Evolutionary conservation across 352 stramenopile species (phyloP).

Genomic region (Phytopythium kandeliae): DNA sequence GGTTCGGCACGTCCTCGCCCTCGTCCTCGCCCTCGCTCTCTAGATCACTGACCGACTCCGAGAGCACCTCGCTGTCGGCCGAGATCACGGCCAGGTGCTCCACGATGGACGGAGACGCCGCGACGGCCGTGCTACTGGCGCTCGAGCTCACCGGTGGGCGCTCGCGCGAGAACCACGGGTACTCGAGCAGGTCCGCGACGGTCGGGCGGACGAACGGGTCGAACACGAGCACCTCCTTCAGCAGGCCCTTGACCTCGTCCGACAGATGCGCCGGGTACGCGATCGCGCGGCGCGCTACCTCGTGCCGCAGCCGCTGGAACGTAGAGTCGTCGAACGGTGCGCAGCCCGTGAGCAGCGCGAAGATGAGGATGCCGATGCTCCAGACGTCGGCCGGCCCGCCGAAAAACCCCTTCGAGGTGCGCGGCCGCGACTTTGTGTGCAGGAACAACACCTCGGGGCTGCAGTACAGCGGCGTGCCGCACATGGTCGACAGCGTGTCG

Average conservation of each 20-base stretch:
- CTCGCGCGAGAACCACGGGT: constrained; percentile 45
- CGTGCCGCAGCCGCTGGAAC: constrained; percentile 51
- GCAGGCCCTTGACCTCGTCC: constrained; percentile 50
- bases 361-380: constrained; percentile 76
- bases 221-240: constrained; percentile 60
- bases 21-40: constrained; percentile 7
- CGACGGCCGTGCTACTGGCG: not conserved
- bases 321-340: constrained; percentile 77
- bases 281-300: constrained; percentile 66
- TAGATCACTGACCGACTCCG: constrained; percentile 3
- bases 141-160: constrained; percentile 1
- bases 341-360: constrained; percentile 76
- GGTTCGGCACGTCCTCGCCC: constrained; percentile 7
- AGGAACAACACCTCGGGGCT: constrained; percentile 75
- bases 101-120: not conserved
- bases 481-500: constrained; percentile 65
- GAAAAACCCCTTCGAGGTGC: constrained; percentile 33
- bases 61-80: constrained; percentile 2
- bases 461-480: constrained; percentile 79
- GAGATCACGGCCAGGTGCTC: constrained; percentile 5
- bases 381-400: constrained; percentile 70
- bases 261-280: constrained; percentile 61
- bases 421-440: constrained; percentile 18
- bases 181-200: constrained; percentile 49
- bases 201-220: constrained; percentile 57